phyloP scores from a whole-genome alignment of 2,329 filamentous ascomycete species.

The Talaromyces albobiverticillius region DNA sequence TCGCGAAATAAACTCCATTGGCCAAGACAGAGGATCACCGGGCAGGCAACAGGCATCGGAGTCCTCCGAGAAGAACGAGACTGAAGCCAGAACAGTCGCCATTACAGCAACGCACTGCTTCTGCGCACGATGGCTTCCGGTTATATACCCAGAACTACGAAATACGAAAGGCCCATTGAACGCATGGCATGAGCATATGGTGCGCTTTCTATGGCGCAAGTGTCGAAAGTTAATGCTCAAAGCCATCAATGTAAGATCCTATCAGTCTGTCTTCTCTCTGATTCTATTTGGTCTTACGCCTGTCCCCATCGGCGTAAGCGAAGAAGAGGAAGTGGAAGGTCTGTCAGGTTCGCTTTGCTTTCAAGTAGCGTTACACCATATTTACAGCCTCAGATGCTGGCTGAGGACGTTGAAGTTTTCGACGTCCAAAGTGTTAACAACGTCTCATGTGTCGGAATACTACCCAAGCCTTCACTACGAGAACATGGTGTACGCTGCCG shows the following conservation, averaged over 20 bases:
- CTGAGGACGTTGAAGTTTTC: neutral
- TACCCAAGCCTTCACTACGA: neutral
- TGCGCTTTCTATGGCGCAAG: neutral
- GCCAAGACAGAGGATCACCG: too few species aligned
- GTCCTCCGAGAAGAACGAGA: too few species aligned
- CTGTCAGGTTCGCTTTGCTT: neutral
- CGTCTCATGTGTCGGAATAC: too few species aligned
- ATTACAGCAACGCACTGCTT: too few species aligned
- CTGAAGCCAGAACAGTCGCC: too few species aligned
- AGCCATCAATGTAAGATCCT: neutral
- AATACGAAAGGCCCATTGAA: neutral
- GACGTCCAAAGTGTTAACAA: neutral
- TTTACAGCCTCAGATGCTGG: neutral
- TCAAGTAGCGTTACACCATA: neutral
- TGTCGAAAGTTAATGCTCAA: neutral
- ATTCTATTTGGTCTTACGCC: neutral
- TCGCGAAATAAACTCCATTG: too few species aligned
- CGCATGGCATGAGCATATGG: neutral
- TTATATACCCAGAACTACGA: neutral
- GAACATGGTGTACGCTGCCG: neutral
- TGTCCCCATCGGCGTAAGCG: neutral
- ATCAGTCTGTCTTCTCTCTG: neutral
- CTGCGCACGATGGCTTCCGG: neutral
- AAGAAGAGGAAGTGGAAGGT: neutral
- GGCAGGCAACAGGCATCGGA: too few species aligned